Conservation (phyloP, 2,329 filamentous ascomycete species). For the Pezicula radicicola region DNA sequence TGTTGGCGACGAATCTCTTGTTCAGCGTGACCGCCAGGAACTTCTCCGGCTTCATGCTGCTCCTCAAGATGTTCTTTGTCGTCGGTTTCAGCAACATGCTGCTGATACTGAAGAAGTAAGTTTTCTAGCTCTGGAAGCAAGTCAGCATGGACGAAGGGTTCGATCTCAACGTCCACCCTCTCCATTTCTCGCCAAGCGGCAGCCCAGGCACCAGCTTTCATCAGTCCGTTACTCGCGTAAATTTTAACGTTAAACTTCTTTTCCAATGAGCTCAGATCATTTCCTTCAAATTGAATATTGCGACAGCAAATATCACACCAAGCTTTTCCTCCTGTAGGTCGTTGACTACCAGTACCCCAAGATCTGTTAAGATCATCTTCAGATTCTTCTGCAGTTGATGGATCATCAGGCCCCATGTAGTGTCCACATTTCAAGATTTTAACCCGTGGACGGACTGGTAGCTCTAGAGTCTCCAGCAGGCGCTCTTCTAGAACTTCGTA, state of each 20-base stretch:
- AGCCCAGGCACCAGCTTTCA: conserved; percentile 87
- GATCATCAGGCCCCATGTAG: conserved; percentile 55
- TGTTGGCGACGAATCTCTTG: conserved; percentile 42
- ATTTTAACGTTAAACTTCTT: conserved; percentile 76
- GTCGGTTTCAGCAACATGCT: conserved; percentile 26
- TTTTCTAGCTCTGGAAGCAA: conserved; percentile 58
- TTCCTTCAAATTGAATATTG: conserved; percentile 25
- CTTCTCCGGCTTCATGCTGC: background rate
- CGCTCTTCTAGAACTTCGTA: conserved; percentile 79
- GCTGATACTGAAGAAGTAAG: conserved; percentile 35
- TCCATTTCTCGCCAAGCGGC: conserved; percentile 99
- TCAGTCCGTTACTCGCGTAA: conserved; percentile 91
- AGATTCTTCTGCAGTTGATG: conserved; percentile 22
- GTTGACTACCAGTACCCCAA: conserved; percentile 3
- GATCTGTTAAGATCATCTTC: conserved; percentile 10
- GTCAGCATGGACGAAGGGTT: conserved; percentile 63
- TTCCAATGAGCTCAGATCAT: conserved; percentile 15
- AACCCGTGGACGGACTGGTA: conserved; percentile 61
- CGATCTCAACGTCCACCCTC: conserved; percentile 90
- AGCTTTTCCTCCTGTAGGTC: conserved; percentile 10
- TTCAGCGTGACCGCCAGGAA: conserved; percentile 26
- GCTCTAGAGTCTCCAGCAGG: conserved; percentile 70
- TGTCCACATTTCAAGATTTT: conserved; percentile 74
- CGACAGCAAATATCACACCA: conserved; percentile 30
- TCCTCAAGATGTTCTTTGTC: conserved; percentile 3